phyloP scores from a whole-genome alignment of 73 alveolate genomes.

The Paraurostyla sp. region DNA sequence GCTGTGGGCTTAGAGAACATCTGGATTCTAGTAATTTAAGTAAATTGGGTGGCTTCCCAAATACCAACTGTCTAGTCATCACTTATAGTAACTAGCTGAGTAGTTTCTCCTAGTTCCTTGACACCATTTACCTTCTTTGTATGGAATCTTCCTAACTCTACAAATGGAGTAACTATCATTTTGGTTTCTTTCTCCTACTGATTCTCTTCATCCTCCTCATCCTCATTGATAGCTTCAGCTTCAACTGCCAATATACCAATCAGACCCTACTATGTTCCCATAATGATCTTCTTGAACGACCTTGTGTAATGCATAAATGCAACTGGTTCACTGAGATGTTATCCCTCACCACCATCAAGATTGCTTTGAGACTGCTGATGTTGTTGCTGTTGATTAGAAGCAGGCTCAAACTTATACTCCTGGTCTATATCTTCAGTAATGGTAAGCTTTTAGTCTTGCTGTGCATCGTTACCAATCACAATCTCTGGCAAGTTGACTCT shows the following conservation, averaged over 20 bases:
- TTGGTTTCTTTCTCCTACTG: slow-evolving; percentile 78
- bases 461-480: slow-evolving; percentile 13
- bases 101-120: slow-evolving; percentile 92
- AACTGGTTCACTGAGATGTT: slow-evolving; percentile 44
- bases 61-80: slow-evolving; percentile 81
- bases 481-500: slow-evolving; percentile 64
- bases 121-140: slow-evolving; percentile 83
- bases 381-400: slow-evolving; percentile 56
- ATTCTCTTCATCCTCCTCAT: slow-evolving; percentile 90
- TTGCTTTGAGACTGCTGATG: slow-evolving; percentile 56
- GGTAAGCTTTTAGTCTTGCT: slow-evolving; percentile 27
- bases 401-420: slow-evolving; percentile 60
- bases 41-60: slow-evolving; percentile 91
- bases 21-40: slow-evolving; percentile 74
- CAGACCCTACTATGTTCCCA: slow-evolving; percentile 83
- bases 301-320: slow-evolving; percentile 84
- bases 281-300: slow-evolving; percentile 84
- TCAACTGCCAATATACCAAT: slow-evolving; percentile 89
- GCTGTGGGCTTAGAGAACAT: slow-evolving; percentile 81
- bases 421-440: slow-evolving; percentile 52
- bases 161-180: slow-evolving; percentile 66
- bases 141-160: slow-evolving; percentile 83
- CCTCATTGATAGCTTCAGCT: slow-evolving; percentile 87
- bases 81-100: slow-evolving; percentile 86
- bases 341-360: slow-evolving; percentile 48